These are phyloP conservation scores for Fusarium liriodendri DNA, from an alignment of 2,329 filamentous ascomycete genomes.

Conservation along the genomic window DNA sequence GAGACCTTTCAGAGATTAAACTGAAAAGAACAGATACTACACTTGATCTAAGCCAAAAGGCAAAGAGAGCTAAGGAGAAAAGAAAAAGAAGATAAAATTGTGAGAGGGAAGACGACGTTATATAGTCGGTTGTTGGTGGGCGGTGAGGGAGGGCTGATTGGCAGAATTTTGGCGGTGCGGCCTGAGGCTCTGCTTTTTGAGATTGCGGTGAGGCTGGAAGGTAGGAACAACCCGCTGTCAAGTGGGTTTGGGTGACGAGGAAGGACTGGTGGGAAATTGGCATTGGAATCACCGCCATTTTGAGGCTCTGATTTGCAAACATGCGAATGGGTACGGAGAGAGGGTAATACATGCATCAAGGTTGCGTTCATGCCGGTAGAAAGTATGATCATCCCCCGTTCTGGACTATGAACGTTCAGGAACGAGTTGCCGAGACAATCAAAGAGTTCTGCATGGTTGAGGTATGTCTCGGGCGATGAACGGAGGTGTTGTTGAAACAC, in stretches of 20 bases:
- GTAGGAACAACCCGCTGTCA: neutral
- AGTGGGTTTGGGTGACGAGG: neutral
- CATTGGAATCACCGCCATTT: neutral
- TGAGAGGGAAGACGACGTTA: conserved; percentile 17
- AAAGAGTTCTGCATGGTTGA: neutral
- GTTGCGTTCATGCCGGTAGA: neutral
- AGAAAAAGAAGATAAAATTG: conserved; percentile 39
- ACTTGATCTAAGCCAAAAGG: conserved; percentile 88
- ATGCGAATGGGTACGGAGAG: neutral
- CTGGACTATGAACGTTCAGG: neutral
- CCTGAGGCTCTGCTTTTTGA: neutral
- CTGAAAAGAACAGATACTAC: conserved; percentile 98
- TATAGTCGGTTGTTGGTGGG: conserved; percentile 34
- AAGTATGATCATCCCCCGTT: neutral
- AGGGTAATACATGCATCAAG: neutral
- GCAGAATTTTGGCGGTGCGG: conserved; percentile 40
- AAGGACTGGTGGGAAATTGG: neutral
- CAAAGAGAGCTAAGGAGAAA: conserved; percentile 58
- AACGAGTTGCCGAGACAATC: neutral
- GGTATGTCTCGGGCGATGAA: neutral
- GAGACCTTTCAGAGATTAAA: conserved; percentile 93
- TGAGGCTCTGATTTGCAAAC: neutral
- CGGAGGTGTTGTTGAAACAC: neutral
- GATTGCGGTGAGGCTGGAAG: neutral
- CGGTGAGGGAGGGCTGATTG: conserved; percentile 41